These are phyloP conservation scores for Macrophomina pseudophaseolina DNA, from an alignment of 2,329 filamentous ascomycete genomes.

Conservation along the genomic window DNA sequence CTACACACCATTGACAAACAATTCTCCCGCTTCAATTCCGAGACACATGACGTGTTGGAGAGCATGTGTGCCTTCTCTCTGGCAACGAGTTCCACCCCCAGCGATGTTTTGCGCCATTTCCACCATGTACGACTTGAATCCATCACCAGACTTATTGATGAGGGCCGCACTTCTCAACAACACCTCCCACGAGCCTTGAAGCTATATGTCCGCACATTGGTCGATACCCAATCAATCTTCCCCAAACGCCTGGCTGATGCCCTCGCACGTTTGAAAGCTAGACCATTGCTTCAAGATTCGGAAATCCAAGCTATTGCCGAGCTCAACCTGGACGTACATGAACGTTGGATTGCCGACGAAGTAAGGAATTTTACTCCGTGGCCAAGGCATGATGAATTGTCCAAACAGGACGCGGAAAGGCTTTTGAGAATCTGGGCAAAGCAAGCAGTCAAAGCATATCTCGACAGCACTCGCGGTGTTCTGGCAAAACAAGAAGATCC, in stretches of 20 bases:
- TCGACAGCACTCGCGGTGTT: conserved; percentile 66
- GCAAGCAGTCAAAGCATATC: conserved; percentile 44
- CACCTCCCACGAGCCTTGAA: conserved; percentile 69
- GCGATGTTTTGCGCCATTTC: conserved; percentile 80
- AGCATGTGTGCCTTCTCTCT: conserved; percentile 83
- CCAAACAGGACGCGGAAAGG: conserved; percentile 47
- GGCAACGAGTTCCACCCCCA: conserved; percentile 77
- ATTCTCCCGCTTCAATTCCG: conserved; percentile 43
- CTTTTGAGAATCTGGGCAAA: conserved; percentile 48
- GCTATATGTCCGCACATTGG: conserved; percentile 77
- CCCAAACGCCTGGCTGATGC: conserved; percentile 74
- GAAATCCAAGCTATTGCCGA: conserved; percentile 70
- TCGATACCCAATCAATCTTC: conserved; percentile 77
- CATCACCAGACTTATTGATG: conserved; percentile 67
- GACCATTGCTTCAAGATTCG: conserved; percentile 73
- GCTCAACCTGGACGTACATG: conserved; percentile 76
- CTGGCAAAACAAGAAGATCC: conserved; percentile 69
- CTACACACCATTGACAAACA: conserved; percentile 67
- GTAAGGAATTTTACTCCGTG: conserved; percentile 86
- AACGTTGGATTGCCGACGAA: conserved; percentile 80
- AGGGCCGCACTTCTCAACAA: conserved; percentile 51
- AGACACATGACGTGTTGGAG: conserved; percentile 64
- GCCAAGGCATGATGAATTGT: conserved; percentile 76
- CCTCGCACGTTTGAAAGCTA: conserved; percentile 70
- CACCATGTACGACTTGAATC: conserved; percentile 73